A percentile compares a stretch with the other conserved stretches of the same genome.
Conservation (phyloP, 208 protist species). For the Tritrichomonas foetus region DNA sequence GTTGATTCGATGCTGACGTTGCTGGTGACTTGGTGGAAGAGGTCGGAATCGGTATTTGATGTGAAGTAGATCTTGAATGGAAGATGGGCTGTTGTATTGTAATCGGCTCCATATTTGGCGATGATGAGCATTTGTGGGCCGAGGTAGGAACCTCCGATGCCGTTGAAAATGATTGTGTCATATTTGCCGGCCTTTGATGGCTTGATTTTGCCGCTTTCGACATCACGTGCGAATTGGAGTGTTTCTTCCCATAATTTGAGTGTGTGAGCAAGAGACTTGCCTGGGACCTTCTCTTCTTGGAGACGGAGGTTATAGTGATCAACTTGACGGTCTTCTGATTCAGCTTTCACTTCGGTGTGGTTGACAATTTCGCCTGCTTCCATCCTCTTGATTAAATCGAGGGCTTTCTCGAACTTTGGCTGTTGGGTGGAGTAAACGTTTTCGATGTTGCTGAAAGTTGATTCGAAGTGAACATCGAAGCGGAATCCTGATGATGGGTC, state of each 20-base stretch:
- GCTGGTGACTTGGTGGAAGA: neutral
- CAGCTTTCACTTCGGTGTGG: conserved; percentile 14
- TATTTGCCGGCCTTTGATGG: neutral
- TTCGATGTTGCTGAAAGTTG: neutral
- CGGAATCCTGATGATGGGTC: neutral
- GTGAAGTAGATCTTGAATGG: conserved; percentile 41
- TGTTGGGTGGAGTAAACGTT: neutral
- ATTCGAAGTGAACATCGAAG: neutral
- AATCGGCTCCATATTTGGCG: neutral
- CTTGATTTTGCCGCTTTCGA: neutral
- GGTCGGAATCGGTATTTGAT: conserved; percentile 11
- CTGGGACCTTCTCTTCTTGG: neutral
- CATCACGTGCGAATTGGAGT: neutral
- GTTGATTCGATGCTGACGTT: neutral
- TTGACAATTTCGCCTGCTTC: conserved; percentile 38
- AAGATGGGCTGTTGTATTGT: conserved; percentile 16
- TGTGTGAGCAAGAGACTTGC: conserved; percentile 21
- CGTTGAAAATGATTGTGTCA: conserved; percentile 32
- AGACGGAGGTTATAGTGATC: conserved; percentile 36
- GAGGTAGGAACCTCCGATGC: conserved; percentile 16
- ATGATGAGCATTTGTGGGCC: conserved; percentile 38
- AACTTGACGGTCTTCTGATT: conserved; percentile 10
- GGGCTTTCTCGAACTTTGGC: neutral
- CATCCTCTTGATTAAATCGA: conserved; percentile 28
- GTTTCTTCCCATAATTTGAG: conserved; percentile 30